Evolutionary conservation across 2,329 filamentous ascomycete genomes (phyloP), one percentile per base, ranked within the genome.

Genomic region (Stemphylium lycopersici): DNA sequence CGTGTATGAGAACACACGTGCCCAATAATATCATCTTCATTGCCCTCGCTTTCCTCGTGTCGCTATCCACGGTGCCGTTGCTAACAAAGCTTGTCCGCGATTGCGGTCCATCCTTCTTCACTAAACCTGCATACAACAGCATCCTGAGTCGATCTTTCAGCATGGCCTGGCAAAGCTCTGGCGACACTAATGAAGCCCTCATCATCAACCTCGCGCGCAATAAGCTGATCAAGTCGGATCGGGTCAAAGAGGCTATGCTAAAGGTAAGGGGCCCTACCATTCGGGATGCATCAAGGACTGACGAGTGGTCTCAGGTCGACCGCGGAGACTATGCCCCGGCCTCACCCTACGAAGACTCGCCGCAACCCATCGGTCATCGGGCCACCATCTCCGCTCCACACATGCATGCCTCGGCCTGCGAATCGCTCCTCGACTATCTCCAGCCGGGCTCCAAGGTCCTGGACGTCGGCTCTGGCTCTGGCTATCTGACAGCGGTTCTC

Each of bases 161-260:
- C 55, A 98, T 99, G 95, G 93, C 93, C 55, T 99, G 95, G 95
- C 85, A 86, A 63, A 91, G 90, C 75, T 90, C 88, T 6, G 93
- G 91, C 56, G 77, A 78, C 4, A 85, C 86, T 24, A 97, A 98
- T 74, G 76, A 78, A 36, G 87, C 87, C 52, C 82, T 99, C 43
- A 81, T 98, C 58, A 83, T 88, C 63, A 96, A 96, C 72, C 82
- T 99, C 52, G 87, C 80, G 72, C 81, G 77, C 36, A 85, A 90
- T 65, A 83, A 83, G 3, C 80, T 98, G 48, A 92, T 98, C 62
- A 87, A 82, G n/a, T 84, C 87, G 58, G 77, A 84, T 3, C 79
- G 83, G 20, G 90, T 96, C 31, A 90, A 88, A 67, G 81, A 85
- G n/a, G 93, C 93, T 50, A 96, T 98, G 81, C 77, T 90, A 40